Evolutionary conservation across 306 rosid genomes (phyloP).

Genomic region (Amphicarpaea edgeworthii): DNA sequence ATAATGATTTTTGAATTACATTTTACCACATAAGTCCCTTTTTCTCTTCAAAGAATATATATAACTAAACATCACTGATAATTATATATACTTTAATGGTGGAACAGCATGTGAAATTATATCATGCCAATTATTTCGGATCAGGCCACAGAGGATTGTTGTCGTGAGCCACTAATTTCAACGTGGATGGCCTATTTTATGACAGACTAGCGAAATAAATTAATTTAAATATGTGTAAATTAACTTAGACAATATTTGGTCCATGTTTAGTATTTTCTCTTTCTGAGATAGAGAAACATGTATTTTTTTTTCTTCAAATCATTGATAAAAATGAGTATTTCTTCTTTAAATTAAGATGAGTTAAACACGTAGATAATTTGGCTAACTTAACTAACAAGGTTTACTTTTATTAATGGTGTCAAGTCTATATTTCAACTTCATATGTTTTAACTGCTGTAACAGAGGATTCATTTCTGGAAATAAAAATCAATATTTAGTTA

Average conservation of each 20-base stretch:
- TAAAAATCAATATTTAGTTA: neutral
- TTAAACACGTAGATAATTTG: neutral
- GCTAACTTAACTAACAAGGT: neutral
- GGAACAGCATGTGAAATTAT: neutral
- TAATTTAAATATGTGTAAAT: neutral
- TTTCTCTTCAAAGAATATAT: conserved; percentile 3
- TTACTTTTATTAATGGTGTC: neutral
- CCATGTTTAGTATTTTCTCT: neutral
- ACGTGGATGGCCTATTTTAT: neutral
- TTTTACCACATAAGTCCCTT: no score
- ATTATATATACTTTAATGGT: neutral
- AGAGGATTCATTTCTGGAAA: neutral
- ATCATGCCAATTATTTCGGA: neutral
- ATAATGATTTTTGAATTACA: no score
- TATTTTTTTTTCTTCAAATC: no score
- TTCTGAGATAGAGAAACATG: neutral
- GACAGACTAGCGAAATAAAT: neutral
- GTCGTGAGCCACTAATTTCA: neutral
- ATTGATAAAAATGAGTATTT: neutral
- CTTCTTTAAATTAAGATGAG: neutral
- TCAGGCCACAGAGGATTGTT: neutral
- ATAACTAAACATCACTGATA: neutral
- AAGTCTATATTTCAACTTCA: neutral
- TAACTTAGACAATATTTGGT: neutral
- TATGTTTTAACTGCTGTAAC: neutral